Evolutionary conservation across 352 stramenopile species (phyloP).

Genomic region (Achlya hypogyna): DNA sequence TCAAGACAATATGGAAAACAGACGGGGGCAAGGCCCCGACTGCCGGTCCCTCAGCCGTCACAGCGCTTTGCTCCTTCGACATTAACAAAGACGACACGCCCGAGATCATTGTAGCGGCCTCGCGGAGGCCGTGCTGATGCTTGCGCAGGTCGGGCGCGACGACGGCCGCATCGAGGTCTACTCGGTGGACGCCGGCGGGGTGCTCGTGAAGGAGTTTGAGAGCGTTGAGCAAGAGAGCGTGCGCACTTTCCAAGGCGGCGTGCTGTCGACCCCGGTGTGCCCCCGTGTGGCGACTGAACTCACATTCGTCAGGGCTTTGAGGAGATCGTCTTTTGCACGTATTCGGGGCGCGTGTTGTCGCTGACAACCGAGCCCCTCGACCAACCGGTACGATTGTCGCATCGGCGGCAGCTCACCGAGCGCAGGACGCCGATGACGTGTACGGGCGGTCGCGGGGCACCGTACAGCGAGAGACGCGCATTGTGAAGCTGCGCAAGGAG

Average conservation of each 20-base stretch:
- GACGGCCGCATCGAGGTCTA: slow-evolving; percentile 75
- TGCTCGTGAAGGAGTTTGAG: slow-evolving; percentile 58
- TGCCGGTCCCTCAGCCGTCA: slow-evolving; percentile 37
- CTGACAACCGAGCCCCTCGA: slow-evolving; percentile 79
- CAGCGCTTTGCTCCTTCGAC: slow-evolving; percentile 68
- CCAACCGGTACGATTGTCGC: slow-evolving; percentile 24
- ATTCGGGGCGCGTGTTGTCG: slow-evolving; percentile 66
- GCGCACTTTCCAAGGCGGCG: slow-evolving; percentile 56
- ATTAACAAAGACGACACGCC: slow-evolving; percentile 70
- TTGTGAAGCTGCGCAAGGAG: slow-evolving; percentile 73
- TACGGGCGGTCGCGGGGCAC: slow-evolving; percentile 67
- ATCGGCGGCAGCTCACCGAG: neutral
- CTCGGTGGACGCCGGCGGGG: slow-evolving; percentile 37
- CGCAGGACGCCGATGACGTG: slow-evolving; percentile 51
- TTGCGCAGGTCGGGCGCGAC: slow-evolving; percentile 41
- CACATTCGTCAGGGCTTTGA: slow-evolving; percentile 36
- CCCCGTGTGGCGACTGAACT: neutral
- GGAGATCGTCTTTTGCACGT: slow-evolving; percentile 68
- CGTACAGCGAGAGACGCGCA: slow-evolving; percentile 64
- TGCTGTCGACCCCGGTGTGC: slow-evolving; percentile 38
- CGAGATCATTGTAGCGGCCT: slow-evolving; percentile 42
- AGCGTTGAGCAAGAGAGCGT: slow-evolving; percentile 64
- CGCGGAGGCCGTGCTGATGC: neutral
- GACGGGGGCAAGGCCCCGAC: slow-evolving; percentile 24
- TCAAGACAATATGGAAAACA: slow-evolving; percentile 45